Evolutionary conservation across 2,329 filamentous ascomycete species (phyloP).

Genomic region (Coniochaeta hoffmannii): DNA sequence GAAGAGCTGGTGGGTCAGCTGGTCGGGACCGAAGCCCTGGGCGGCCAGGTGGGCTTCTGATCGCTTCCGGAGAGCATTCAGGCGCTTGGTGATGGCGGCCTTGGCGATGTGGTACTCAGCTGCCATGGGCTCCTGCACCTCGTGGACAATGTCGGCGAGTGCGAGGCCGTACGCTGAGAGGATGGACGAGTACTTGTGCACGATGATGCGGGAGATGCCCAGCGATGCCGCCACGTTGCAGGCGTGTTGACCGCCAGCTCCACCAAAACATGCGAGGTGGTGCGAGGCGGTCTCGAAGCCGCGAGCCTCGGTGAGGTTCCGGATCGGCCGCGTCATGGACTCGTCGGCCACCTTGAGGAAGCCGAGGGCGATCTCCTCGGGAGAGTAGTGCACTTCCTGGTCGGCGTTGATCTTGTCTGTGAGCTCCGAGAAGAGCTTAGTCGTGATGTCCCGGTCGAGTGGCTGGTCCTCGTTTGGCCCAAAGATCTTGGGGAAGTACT

Average conservation of each 20-base stretch:
- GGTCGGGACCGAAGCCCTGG: constrained; percentile 23
- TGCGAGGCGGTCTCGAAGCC: constrained; percentile 15
- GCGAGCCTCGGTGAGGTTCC: constrained; percentile 47
- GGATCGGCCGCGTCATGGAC: constrained; percentile 67
- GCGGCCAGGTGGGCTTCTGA: constrained; percentile 4
- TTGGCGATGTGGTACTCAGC: constrained; percentile 6
- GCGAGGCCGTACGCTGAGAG: constrained; percentile 33
- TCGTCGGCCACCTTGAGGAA: constrained; percentile 70
- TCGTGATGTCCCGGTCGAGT: constrained; percentile 23
- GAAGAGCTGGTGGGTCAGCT: constrained; percentile 24
- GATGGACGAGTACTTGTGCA: constrained; percentile 18
- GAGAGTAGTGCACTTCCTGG: not conserved
- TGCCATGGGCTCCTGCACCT: constrained; percentile 22
- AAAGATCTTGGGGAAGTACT: constrained; percentile 61
- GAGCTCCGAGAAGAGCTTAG: constrained; percentile 22
- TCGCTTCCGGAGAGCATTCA: constrained; percentile 7
- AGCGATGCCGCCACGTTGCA: constrained; percentile 24
- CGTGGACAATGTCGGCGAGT: constrained; percentile 25
- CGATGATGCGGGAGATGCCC: constrained; percentile 24
- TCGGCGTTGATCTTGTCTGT: constrained; percentile 21
- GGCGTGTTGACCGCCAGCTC: constrained; percentile 27
- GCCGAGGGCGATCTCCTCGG: constrained; percentile 45
- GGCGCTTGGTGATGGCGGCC: constrained; percentile 7
- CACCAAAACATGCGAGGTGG: constrained; percentile 5
- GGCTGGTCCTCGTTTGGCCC: constrained; percentile 54